A percentile compares a stretch with the other conserved stretches of the same genome.
Evolutionary conservation across 2,329 filamentous ascomycete species (phyloP).

Genomic region (Aspergillus texensis): DNA sequence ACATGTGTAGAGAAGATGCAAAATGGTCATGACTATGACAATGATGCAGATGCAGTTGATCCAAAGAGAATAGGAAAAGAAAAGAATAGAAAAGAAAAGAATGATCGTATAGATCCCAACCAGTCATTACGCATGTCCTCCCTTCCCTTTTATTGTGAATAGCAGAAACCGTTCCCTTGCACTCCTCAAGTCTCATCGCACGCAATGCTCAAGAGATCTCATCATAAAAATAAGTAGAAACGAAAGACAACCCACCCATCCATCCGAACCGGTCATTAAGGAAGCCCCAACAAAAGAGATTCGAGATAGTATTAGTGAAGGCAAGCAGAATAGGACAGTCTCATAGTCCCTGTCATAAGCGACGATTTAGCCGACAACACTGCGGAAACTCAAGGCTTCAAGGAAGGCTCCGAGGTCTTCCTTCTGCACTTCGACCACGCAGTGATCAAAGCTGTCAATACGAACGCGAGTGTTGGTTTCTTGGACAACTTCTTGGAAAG

Average conservation of each 20-base stretch:
- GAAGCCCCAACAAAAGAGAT: slow-evolving; percentile 5
- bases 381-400: slow-evolving; percentile 88
- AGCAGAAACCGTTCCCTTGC: slow-evolving; percentile 12
- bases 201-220: slow-evolving; percentile 12
- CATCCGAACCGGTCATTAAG: background rate
- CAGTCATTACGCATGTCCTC: slow-evolving; percentile 25
- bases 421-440: slow-evolving; percentile 96
- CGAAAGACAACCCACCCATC: slow-evolving; percentile 2
- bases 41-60: slow-evolving; percentile 12
- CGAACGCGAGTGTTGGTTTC: slow-evolving; percentile 88
- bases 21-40: slow-evolving; percentile 20
- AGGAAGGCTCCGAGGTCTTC: slow-evolving; percentile 90
- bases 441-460: slow-evolving; percentile 96
- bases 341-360: background rate
- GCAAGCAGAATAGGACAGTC: background rate
- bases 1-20: slow-evolving; percentile 29
- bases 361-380: slow-evolving; percentile 63
- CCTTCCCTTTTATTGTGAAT: slow-evolving; percentile 13
- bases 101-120: slow-evolving; percentile 22
- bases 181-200: slow-evolving; percentile 16
- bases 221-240: slow-evolving; percentile 14
- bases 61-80: slow-evolving; percentile 15
- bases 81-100: slow-evolving; percentile 17
- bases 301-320: slow-evolving; percentile 12
- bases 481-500: slow-evolving; percentile 91